Evolutionary conservation across 495 filamentous ascomycete species (phyloP).

Genomic region (Amphirosellinia nigrospora): DNA sequence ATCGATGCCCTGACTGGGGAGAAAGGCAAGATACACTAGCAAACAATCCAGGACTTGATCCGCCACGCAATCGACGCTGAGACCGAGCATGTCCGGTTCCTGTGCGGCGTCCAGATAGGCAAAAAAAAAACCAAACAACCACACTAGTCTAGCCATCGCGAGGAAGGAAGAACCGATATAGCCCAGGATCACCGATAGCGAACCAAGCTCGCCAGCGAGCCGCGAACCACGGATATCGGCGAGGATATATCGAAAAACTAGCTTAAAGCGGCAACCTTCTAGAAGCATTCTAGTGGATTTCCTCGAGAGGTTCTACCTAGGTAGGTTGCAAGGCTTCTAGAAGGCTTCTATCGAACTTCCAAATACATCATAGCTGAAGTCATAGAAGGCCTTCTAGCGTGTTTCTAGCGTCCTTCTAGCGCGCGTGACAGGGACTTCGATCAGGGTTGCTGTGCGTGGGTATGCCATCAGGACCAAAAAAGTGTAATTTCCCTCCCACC

Average conservation of each 20-base stretch:
- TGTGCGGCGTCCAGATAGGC: neutral
- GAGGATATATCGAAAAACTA: neutral
- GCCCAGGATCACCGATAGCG: neutral
- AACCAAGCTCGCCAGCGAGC: neutral
- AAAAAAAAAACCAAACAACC: neutral
- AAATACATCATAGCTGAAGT: no score
- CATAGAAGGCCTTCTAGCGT: no score
- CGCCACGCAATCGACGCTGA: neutral
- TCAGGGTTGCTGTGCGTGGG: neutral
- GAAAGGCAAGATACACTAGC: neutral
- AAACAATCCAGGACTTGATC: neutral
- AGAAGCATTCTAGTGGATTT: slow-evolving; percentile 23
- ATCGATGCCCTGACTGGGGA: neutral
- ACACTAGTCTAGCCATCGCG: neutral
- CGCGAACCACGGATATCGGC: neutral
- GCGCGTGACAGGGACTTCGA: no score
- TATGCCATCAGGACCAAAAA: neutral
- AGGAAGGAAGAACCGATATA: neutral
- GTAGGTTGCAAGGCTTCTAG: neutral
- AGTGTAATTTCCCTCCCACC: neutral
- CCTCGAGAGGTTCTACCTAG: neutral
- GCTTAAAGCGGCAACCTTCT: slow-evolving; percentile 27
- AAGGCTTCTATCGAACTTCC: neutral
- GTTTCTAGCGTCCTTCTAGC: no score
- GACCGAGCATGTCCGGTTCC: neutral